Evolutionary conservation across 2,329 filamentous ascomycete genomes (phyloP).

Genomic region (Nigrograna mackinnonii): DNA sequence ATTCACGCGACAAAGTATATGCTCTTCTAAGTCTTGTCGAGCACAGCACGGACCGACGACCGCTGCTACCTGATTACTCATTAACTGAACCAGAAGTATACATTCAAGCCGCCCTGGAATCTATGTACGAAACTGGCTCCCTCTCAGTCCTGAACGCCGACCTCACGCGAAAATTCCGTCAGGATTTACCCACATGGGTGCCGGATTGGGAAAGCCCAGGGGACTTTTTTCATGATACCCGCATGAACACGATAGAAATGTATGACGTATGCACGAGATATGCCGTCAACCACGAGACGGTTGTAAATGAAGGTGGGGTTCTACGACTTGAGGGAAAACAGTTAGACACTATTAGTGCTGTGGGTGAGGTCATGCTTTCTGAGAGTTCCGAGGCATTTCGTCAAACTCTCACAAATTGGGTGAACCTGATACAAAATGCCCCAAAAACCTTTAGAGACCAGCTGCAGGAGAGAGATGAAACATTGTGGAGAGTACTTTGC

Average conservation of each 20-base stretch:
- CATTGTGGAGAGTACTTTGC: slow-evolving; percentile 1
- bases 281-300: background rate
- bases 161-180: slow-evolving; percentile 13
- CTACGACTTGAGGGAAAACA: background rate
- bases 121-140: slow-evolving; percentile 4
- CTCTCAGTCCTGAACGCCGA: slow-evolving; percentile 15
- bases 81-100: slow-evolving; percentile 12
- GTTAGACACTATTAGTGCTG: background rate
- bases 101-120: slow-evolving; percentile 6
- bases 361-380: background rate
- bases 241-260: slow-evolving; percentile 3
- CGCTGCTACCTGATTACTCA: slow-evolving; percentile 12
- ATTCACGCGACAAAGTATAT: slow-evolving; percentile 22
- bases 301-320: background rate
- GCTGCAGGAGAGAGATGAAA: no score
- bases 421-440: no score
- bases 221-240: slow-evolving; percentile 4
- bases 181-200: slow-evolving; percentile 23
- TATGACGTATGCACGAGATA: background rate
- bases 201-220: slow-evolving; percentile 20
- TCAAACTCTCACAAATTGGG: slow-evolving; percentile 9
- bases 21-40: slow-evolving; percentile 12
- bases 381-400: slow-evolving; percentile 13
- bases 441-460: no score
- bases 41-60: background rate